Percentiles rank a stretch among this genome's conserved stretches.
Evolutionary conservation across 2,329 filamentous ascomycete species (phyloP).

Genomic region (Exophiala lecanii-corni): DNA sequence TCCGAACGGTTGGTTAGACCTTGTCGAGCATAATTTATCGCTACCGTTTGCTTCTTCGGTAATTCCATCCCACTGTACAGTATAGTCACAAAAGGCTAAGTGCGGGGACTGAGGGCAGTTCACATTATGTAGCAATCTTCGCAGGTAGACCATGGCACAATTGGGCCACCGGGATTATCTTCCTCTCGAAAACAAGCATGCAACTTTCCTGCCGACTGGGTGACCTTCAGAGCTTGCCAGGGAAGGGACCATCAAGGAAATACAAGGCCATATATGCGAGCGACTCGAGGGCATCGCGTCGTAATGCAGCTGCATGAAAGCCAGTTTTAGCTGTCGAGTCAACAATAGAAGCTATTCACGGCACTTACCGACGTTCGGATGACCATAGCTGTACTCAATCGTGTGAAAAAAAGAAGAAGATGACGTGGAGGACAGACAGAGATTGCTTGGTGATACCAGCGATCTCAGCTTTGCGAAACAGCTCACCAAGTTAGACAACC

Average conservation of each 20-base stretch:
- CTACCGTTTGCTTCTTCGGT: too few relatives aligned
- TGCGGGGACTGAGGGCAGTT: too few relatives aligned
- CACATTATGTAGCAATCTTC: constrained; percentile 25
- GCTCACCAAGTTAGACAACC: constrained; percentile 25
- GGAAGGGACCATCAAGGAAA: too few relatives aligned
- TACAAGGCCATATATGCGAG: too few relatives aligned
- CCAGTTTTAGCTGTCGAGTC: constrained; percentile 8
- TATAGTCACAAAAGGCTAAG: too few relatives aligned
- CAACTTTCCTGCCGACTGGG: too few relatives aligned
- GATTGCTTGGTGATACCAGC: neutral
- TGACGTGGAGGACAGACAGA: neutral
- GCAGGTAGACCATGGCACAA: constrained; percentile 23
- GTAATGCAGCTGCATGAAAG: constrained; percentile 4
- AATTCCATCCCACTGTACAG: too few relatives aligned
- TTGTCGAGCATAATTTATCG: too few relatives aligned
- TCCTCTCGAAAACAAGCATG: too few relatives aligned
- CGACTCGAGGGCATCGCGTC: too few relatives aligned
- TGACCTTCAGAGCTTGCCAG: too few relatives aligned
- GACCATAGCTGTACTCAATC: constrained; percentile 16
- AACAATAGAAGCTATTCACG: constrained; percentile 12
- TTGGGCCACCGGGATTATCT: constrained; percentile 21
- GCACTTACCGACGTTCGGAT: constrained; percentile 19
- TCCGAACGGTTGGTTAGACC: too few relatives aligned
- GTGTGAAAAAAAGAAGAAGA: constrained; percentile 1
- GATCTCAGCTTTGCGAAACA: constrained; percentile 23